A percentile compares a stretch with the other conserved stretches of the same genome.
phyloP scores from a whole-genome alignment of 1,284 basidiomycete genomes.

The Albatrellus sp. region DNA sequence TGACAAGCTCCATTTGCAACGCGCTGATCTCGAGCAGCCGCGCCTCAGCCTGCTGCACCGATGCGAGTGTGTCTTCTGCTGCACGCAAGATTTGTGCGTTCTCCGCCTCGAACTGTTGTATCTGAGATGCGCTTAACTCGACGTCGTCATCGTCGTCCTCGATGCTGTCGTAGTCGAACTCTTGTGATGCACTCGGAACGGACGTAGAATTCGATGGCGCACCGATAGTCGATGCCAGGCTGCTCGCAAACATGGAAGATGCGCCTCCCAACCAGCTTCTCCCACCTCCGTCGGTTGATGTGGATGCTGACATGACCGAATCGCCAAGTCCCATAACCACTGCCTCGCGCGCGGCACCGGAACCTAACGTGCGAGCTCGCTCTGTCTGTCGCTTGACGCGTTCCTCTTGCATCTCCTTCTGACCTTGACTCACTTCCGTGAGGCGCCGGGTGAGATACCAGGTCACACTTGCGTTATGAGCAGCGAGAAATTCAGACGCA shows the following conservation, averaged over 20 bases:
- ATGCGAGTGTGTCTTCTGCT: constrained; percentile 73
- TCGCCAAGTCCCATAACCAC: constrained; percentile 24
- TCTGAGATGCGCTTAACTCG: constrained; percentile 72
- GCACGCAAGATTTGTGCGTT: constrained; percentile 75
- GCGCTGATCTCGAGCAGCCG: constrained; percentile 83
- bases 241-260: constrained; percentile 41
- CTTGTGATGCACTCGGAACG: constrained; percentile 17
- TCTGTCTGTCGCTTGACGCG: constrained; percentile 74
- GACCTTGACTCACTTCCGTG: constrained; percentile 62
- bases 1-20: constrained; percentile 79
- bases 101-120: constrained; percentile 83
- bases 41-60: constrained; percentile 81
- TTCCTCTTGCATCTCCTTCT: constrained; percentile 83
- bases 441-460: constrained; percentile 77
- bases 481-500: constrained; percentile 61
- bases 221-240: constrained; percentile 54
- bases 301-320: constrained; percentile 12
- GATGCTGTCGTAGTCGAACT: constrained; percentile 28
- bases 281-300: constrained; percentile 4
- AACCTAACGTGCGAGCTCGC: constrained; percentile 67
- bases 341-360: constrained; percentile 48
- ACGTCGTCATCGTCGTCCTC: constrained; percentile 60
- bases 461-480: constrained; percentile 74
- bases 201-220: constrained; percentile 18
- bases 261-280: constrained; percentile 55